Conservation (phyloP, 192 early-diverging fungal species). For the Podila minutissima region DNA sequence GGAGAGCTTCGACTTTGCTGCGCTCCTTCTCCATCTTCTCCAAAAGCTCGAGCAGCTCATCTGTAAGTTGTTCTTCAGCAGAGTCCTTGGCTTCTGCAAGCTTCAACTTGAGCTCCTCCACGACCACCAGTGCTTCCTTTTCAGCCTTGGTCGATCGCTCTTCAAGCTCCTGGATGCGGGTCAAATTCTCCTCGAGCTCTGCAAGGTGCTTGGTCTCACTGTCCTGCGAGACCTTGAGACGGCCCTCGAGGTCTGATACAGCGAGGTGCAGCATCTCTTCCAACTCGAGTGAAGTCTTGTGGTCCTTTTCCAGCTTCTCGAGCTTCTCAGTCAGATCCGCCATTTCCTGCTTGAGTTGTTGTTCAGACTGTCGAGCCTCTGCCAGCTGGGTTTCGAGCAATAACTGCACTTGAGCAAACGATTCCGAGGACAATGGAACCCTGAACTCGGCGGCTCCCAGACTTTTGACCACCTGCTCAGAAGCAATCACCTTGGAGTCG, state of each 20-base stretch:
- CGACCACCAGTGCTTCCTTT: conserved; percentile 23
- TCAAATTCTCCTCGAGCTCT: conserved; percentile 31
- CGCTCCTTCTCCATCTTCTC: conserved; percentile 48
- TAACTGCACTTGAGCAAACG: not conserved
- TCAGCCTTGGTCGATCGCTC: conserved; percentile 42
- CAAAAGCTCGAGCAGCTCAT: conserved; percentile 21
- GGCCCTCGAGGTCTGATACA: conserved; percentile 26
- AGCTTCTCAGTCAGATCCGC: conserved; percentile 19
- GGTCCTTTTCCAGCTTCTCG: conserved; percentile 18
- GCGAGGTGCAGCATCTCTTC: conserved; percentile 45
- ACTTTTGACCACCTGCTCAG: conserved; percentile 2
- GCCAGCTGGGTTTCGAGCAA: conserved; percentile 21
- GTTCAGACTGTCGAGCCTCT: conserved; percentile 24
- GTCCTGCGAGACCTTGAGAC: conserved; percentile 18
- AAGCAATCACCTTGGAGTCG: conserved; percentile 1
- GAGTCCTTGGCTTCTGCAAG: conserved; percentile 22
- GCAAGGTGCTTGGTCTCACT: conserved; percentile 9
- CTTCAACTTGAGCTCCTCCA: conserved; percentile 37
- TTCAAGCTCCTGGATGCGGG: conserved; percentile 40
- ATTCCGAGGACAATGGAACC: not conserved
- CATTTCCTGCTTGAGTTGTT: conserved; percentile 21
- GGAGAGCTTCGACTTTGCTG: conserved; percentile 30
- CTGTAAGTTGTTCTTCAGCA: conserved; percentile 19
- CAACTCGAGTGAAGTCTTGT: conserved; percentile 13
- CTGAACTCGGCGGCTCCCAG: not conserved